Conservation (phyloP, 2,329 filamentous ascomycete genomes). For the Pezicula neosporulosa region DNA sequence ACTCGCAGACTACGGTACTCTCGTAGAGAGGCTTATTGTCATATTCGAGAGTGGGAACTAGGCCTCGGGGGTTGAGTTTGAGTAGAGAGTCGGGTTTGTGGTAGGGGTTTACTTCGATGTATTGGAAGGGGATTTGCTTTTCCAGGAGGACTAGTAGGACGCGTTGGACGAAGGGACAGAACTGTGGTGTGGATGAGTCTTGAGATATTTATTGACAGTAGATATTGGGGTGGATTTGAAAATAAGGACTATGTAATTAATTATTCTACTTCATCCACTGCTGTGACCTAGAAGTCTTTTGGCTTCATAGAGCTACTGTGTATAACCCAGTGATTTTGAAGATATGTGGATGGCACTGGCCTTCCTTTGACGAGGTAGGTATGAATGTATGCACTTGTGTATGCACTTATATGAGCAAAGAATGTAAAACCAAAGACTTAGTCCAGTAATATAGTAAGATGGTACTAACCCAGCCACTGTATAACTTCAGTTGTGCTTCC, state of each 20-base stretch:
- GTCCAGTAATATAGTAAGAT: no score
- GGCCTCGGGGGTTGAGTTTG: constrained; percentile 68
- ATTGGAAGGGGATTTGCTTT: constrained; percentile 71
- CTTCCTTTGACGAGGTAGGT: no score
- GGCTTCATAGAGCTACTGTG: no score
- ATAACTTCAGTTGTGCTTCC: constrained; percentile 58
- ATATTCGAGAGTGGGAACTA: constrained; percentile 67
- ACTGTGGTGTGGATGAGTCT: constrained; percentile 6
- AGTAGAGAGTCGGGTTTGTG: constrained; percentile 67
- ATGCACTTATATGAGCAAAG: no score
- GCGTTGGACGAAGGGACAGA: constrained; percentile 65
- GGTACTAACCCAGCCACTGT: constrained; percentile 65
- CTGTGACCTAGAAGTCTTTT: no score
- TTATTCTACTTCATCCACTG: no score
- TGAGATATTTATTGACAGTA: no score
- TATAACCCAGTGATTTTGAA: no score
- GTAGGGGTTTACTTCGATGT: constrained; percentile 71
- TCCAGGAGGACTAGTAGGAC: constrained; percentile 71
- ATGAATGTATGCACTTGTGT: no score
- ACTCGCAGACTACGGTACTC: constrained; percentile 70
- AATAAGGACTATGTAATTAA: background rate
- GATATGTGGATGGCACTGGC: no score
- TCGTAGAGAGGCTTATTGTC: constrained; percentile 64
- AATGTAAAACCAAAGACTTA: no score
- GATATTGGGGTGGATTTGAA: background rate